Evolutionary conservation across 768 basidiomycete species (phyloP), one percentile per base, ranked within the genome.

Genomic region (Mrakia gelida): DNA sequence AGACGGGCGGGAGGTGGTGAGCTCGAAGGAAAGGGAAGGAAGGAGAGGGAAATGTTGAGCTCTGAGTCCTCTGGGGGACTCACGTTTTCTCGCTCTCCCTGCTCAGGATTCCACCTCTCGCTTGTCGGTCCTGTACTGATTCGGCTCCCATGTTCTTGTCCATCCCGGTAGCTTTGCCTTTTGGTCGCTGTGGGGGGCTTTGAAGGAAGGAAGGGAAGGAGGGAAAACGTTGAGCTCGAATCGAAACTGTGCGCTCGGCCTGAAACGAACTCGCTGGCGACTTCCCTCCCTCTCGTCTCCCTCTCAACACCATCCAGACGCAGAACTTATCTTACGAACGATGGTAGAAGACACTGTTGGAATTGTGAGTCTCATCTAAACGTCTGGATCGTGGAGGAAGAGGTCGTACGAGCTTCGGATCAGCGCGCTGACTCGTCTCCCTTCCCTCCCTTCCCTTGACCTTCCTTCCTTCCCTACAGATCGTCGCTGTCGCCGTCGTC

Each of bases 401-500:
- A 43, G 32, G 21, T 49, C 26, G 71, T 3, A 72, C 38, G 28
- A 30, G n/a, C 41, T 41, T 75, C 63, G 41, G 61, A 26, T 43
- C 15, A 43, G 26, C 26, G 30, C 54, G 45, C 38, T 62, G 73
- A 34, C 52, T 28, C 10, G 2, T 10, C 61, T 41, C 13, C 16
- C 32, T 34, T 26, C 43, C n/a, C 56, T 74, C 9, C 62, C 56
- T 74, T 21, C 28, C 32, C 26, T 56, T 28, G 10, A 32, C 26
- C 43, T 56, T 52, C 38, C 15, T 3, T 32, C 10, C n/a, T 38
- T 16, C 63, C 45, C 32, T 43, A 13, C 45, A 78, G 77, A 73
- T 78, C 72, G 77, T 78, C 72, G 77, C 49, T 8, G 77, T 73
- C 26, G 49, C 77, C 2, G 77, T 72, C 49, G 41, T 78, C 49